Percentiles rank a stretch among this genome's conserved stretches.
Conservation (phyloP, 106 monocot genomes). For the Apostasia shenzhenica region DNA sequence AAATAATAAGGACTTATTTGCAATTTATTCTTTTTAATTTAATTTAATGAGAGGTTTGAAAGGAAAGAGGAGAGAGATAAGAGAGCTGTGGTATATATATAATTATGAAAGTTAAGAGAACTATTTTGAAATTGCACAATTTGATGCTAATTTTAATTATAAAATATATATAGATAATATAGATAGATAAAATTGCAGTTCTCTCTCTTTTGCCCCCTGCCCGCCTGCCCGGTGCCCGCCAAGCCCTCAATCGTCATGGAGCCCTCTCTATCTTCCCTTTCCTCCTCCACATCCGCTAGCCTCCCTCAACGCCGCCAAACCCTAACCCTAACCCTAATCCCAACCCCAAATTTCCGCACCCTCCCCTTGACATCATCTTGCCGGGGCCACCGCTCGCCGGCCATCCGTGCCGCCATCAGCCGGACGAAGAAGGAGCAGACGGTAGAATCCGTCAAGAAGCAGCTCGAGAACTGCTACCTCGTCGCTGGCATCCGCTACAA, state of each 20-base stretch:
- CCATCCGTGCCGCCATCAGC: constrained; percentile 78
- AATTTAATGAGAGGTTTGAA: no score
- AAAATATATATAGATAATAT: no score
- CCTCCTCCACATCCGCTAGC: constrained; percentile 22
- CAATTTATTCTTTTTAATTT: no score
- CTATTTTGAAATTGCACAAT: no score
- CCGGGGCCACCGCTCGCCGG: neutral
- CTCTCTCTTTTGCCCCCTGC: neutral
- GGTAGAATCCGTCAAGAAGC: constrained; percentile 40
- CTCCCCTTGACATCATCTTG: neutral
- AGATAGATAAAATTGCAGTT: neutral
- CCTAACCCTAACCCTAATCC: constrained; percentile 5
- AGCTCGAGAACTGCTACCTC: constrained; percentile 86
- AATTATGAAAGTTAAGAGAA: no score
- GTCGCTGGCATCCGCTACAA: constrained; percentile 84
- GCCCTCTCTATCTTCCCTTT: constrained; percentile 5
- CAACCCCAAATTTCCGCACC: neutral
- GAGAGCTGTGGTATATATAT: no score
- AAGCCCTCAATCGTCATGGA: constrained; percentile 24
- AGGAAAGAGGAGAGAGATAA: no score
- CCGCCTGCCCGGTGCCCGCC: neutral
- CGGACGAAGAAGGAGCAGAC: constrained; percentile 76
- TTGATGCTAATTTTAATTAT: no score
- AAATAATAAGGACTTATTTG: no score
- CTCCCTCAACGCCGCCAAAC: constrained; percentile 1